Evolutionary conservation across 2,329 filamentous ascomycete genomes (phyloP).

Genomic region (Pyricularia sp.): DNA sequence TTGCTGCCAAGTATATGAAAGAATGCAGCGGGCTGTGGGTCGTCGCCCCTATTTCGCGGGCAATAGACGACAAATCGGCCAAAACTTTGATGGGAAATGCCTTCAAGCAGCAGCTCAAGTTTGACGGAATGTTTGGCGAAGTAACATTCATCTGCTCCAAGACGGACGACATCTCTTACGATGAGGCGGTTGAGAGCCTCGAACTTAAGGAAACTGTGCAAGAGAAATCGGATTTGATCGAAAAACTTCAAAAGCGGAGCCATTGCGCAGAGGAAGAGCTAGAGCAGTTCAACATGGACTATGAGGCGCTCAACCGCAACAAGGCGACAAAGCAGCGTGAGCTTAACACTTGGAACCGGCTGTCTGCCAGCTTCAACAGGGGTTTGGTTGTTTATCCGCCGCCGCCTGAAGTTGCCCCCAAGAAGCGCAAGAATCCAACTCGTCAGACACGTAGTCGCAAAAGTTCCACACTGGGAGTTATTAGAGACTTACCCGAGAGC

Average conservation of each 20-base stretch:
- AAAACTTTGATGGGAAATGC: conserved; percentile 40
- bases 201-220: background rate
- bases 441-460: too few relatives aligned
- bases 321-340: too few relatives aligned
- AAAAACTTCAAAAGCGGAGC: background rate
- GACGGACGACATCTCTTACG: conserved; percentile 50
- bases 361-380: too few relatives aligned
- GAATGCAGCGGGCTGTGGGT: conserved; percentile 48
- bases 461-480: too few relatives aligned
- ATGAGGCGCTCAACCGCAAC: too few relatives aligned
- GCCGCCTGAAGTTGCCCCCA: too few relatives aligned
- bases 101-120: conserved; percentile 46
- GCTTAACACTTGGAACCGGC: too few relatives aligned
- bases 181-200: conserved; percentile 9
- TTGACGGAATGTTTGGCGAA: conserved; percentile 38
- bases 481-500: too few relatives aligned
- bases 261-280: too few relatives aligned
- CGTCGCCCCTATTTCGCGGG: conserved; percentile 46
- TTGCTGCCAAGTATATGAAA: conserved; percentile 47
- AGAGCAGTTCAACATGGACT: too few relatives aligned
- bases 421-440: too few relatives aligned
- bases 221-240: background rate
- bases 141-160: conserved; percentile 52
- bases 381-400: too few relatives aligned
- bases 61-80: conserved; percentile 46